These are phyloP conservation scores for Olyra latifolia DNA, from an alignment of 176 grass and related monocot genomes.

Conservation along the genomic window DNA sequence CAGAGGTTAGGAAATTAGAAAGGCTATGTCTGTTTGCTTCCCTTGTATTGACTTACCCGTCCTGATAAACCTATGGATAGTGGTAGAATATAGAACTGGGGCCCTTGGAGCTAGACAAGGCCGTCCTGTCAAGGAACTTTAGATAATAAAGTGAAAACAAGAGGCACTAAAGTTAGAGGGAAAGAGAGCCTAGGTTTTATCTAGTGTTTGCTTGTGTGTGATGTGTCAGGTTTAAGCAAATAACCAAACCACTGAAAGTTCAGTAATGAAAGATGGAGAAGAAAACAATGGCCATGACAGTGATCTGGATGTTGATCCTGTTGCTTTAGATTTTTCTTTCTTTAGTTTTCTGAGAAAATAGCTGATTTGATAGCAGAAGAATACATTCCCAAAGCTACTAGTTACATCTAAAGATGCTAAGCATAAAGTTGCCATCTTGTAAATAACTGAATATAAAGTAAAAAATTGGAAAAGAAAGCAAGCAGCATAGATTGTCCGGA, in stretches of 20 bases:
- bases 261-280: slow-evolving; percentile 8
- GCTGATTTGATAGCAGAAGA: slow-evolving; percentile 23
- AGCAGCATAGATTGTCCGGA: not conserved
- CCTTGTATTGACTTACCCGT: slow-evolving; percentile 29
- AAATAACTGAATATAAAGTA: slow-evolving; percentile 34
- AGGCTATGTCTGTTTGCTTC: slow-evolving; percentile 15
- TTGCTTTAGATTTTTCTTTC: not conserved
- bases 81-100: slow-evolving; percentile 34
- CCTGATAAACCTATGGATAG: slow-evolving; percentile 36
- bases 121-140: slow-evolving; percentile 31
- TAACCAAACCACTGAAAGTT: slow-evolving; percentile 18
- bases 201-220: not conserved
- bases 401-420: slow-evolving; percentile 40
- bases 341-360: not conserved
- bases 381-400: slow-evolving; percentile 14
- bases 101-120: slow-evolving; percentile 28
- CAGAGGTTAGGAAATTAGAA: slow-evolving; percentile 19
- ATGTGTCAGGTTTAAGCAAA: not conserved
- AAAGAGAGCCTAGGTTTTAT: slow-evolving; percentile 19
- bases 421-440: slow-evolving; percentile 25
- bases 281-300: slow-evolving; percentile 5
- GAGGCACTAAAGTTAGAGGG: not conserved
- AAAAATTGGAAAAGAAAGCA: slow-evolving; percentile 26
- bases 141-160: slow-evolving; percentile 25
- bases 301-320: slow-evolving; percentile 14